Evolutionary conservation across 2,329 filamentous ascomycete genomes (phyloP), one percentile per base, ranked within the genome.

Genomic region (Talaromyces sp.): DNA sequence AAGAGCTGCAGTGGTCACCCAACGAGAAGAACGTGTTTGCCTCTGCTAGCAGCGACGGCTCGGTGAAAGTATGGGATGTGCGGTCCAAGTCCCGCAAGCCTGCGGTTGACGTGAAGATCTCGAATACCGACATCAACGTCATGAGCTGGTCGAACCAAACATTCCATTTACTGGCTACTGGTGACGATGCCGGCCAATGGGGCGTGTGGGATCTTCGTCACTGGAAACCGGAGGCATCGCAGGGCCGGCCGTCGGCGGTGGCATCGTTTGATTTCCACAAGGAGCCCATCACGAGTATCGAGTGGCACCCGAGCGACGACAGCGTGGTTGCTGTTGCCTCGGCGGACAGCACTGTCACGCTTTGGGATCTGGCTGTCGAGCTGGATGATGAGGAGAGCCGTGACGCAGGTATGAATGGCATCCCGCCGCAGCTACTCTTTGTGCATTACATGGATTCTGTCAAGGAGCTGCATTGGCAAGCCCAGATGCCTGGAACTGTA

Each of bases 241-340:
- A 74, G 55, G 70, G 75, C 68, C 84, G 82, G 78, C 88, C 90
- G 6, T 88, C 88, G 55, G 90, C 95, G 0, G 90, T 98, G n/a
- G 95, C 95, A 3, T 90, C 89, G 69, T 99, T 98, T 79, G 84
- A 87, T 71, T 98, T 96, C 82, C 93, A 99, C 83, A 93, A 92
- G 77, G 92, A 97, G 77, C 95, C 96, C 69, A 92, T 99, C 70
- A 99, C 95, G 7, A 92, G 89, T 68, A 85, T 99, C 44, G 93
- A 98, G 79, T 99, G 95, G 93, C 93, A 98, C 76, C 93, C 95
- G 2, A 93, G 91, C 1, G 95, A 99, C 71, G 93, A 99, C 81
- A 96, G 90, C 73, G 96, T 98, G 70, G 87, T 99, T 17, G 90
- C 92, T 2, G 92, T 98, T 49, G 93, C 91, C 25, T 91, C 92